These are phyloP conservation scores for Rauvolfia tetraphylla DNA, from an alignment of 257 asterid genomes.

Conservation along the genomic window DNA sequence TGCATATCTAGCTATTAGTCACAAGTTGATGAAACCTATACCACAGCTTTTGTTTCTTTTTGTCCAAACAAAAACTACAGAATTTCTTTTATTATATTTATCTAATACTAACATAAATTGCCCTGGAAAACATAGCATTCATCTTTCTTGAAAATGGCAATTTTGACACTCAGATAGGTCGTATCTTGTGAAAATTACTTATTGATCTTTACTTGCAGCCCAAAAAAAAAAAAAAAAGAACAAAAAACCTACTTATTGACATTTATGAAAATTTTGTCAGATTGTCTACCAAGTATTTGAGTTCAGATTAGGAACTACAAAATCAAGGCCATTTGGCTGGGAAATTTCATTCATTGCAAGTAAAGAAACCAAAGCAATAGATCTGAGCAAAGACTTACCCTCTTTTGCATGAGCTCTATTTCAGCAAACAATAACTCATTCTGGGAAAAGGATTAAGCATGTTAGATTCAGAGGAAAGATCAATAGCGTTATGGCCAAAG, in stretches of 20 bases:
- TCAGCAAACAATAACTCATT: conserved; percentile 79
- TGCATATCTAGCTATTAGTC: too few relatives aligned
- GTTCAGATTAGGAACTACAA: too few relatives aligned
- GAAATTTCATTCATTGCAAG: background rate
- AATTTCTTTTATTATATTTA: too few relatives aligned
- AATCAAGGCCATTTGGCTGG: background rate
- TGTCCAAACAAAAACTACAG: too few relatives aligned
- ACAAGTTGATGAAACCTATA: background rate
- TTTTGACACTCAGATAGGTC: background rate
- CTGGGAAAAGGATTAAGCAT: conserved; percentile 32
- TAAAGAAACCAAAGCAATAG: background rate
- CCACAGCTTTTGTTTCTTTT: background rate
- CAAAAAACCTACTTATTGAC: too few relatives aligned
- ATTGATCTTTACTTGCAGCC: background rate
- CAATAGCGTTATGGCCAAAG: background rate
- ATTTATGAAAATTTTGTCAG: too few relatives aligned
- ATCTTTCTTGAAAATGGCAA: background rate
- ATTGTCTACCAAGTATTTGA: too few relatives aligned
- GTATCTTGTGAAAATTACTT: background rate
- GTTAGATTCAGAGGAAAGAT: conserved; percentile 8
- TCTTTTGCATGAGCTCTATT: conserved; percentile 87
- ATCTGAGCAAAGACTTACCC: conserved; percentile 37
- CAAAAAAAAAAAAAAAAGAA: too few relatives aligned
- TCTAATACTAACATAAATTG: background rate
- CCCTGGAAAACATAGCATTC: background rate